These are phyloP conservation scores for Phytophthora litchii DNA, from an alignment of 352 stramenopile genomes.

Conservation along the genomic window DNA sequence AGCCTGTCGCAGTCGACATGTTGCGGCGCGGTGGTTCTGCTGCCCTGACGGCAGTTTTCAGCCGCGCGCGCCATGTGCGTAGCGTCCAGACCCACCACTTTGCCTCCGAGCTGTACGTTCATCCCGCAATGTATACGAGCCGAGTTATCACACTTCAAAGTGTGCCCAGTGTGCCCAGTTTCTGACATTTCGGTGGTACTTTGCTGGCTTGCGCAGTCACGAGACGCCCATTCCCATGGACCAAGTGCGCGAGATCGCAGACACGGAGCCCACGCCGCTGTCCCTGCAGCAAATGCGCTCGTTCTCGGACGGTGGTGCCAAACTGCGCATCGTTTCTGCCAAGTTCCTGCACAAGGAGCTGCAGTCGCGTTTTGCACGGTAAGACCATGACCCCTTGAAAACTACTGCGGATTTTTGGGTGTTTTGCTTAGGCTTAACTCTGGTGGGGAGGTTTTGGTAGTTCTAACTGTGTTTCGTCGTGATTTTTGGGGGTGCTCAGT, in stretches of 20 bases:
- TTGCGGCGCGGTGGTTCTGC: slow-evolving; percentile 3
- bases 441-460: not conserved
- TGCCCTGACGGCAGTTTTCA: not conserved
- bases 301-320: slow-evolving; percentile 65
- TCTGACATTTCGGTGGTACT: slow-evolving; percentile 24
- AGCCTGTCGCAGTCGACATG: not conserved
- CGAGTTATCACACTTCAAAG: not conserved
- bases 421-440: not conserved
- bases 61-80: not conserved
- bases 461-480: slow-evolving; percentile 4
- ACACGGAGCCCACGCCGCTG: slow-evolving; percentile 64
- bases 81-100: slow-evolving; percentile 16
- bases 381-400: slow-evolving; percentile 1
- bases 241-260: slow-evolving; percentile 62
- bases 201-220: slow-evolving; percentile 5
- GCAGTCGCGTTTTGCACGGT: slow-evolving; percentile 73
- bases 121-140: not conserved
- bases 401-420: not conserved
- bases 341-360: slow-evolving; percentile 85
- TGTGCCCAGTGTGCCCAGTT: not conserved
- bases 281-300: slow-evolving; percentile 84
- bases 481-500: slow-evolving; percentile 12
- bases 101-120: slow-evolving; percentile 19
- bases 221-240: slow-evolving; percentile 60
- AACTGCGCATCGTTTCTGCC: slow-evolving; percentile 64